A percentile compares a stretch with the other conserved stretches of the same genome.
phyloP scores from a whole-genome alignment of 768 basidiomycete genomes.

The Podaxis carcinomalis region DNA sequence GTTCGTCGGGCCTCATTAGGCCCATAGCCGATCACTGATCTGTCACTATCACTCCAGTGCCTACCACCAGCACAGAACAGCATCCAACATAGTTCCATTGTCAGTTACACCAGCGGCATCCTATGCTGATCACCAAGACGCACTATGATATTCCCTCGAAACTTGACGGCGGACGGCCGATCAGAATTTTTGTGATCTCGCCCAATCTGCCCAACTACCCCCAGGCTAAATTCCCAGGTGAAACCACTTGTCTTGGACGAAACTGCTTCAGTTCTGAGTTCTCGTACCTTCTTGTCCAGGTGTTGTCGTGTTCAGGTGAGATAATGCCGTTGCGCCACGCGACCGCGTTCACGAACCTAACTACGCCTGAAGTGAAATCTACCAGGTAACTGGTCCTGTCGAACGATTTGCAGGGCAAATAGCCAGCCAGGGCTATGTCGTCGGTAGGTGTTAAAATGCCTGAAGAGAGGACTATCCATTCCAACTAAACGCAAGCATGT shows the following conservation, averaged over 20 bases:
- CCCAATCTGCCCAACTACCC: conserved; percentile 81
- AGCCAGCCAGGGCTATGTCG: conserved; percentile 81
- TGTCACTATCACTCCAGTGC: background rate
- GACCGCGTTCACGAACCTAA: background rate
- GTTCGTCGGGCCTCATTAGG: background rate
- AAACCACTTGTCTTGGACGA: conserved; percentile 3
- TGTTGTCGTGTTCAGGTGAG: conserved; percentile 76
- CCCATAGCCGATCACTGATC: background rate
- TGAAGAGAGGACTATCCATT: background rate
- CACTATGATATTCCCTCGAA: conserved; percentile 74
- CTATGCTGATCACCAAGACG: conserved; percentile 81
- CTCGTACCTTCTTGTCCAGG: conserved; percentile 35
- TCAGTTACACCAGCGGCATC: no score
- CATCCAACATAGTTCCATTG: background rate
- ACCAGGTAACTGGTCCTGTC: conserved; percentile 96
- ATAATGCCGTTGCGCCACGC: background rate
- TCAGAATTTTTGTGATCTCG: conserved; percentile 80
- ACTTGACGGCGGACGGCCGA: conserved; percentile 57
- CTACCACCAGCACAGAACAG: background rate
- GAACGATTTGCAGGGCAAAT: conserved; percentile 88
- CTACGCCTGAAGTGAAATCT: conserved; percentile 71
- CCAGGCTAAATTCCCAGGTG: conserved; percentile 87
- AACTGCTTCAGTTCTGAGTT: background rate
- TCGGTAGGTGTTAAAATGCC: conserved; percentile 44
- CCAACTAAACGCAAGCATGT: conserved; percentile 45